Evolutionary conservation across 495 filamentous ascomycete genomes (phyloP).

Genomic region (Xylaria scruposa): DNA sequence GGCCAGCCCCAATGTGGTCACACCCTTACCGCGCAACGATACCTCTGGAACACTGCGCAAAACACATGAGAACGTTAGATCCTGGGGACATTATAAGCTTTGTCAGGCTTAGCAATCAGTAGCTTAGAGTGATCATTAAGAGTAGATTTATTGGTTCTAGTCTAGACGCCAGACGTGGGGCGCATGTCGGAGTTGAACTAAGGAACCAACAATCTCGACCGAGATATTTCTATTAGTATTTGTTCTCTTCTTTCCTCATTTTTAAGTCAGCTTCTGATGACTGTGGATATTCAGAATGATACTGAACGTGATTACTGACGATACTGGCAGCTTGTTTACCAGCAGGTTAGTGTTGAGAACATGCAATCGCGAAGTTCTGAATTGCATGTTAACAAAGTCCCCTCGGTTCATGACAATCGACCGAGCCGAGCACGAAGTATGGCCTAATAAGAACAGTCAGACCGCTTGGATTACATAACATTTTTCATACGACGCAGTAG

Average conservation of each 20-base stretch:
- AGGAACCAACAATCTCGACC: not conserved
- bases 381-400: not conserved
- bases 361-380: not conserved
- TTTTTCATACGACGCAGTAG: not conserved
- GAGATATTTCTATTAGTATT: not conserved
- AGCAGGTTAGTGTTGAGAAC: not conserved
- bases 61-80: not conserved
- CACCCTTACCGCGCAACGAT: not conserved
- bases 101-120: conserved; percentile 18
- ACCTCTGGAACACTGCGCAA: not conserved
- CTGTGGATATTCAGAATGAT: not conserved
- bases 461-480: not conserved
- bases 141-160: conserved; percentile 9
- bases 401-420: not conserved
- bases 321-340: not conserved
- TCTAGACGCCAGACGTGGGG: conserved; percentile 11
- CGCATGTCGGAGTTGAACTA: conserved; percentile 1
- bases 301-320: not conserved
- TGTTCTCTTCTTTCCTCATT: not conserved
- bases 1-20: not conserved
- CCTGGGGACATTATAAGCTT: not conserved
- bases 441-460: not conserved
- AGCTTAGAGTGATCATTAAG: not conserved
- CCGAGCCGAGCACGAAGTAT: not conserved
- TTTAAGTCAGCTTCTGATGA: not conserved